Evolutionary conservation across 140 eudicot genomes (phyloP), one percentile per base, ranked within the genome.

Genomic region (Senecio squalidus): DNA sequence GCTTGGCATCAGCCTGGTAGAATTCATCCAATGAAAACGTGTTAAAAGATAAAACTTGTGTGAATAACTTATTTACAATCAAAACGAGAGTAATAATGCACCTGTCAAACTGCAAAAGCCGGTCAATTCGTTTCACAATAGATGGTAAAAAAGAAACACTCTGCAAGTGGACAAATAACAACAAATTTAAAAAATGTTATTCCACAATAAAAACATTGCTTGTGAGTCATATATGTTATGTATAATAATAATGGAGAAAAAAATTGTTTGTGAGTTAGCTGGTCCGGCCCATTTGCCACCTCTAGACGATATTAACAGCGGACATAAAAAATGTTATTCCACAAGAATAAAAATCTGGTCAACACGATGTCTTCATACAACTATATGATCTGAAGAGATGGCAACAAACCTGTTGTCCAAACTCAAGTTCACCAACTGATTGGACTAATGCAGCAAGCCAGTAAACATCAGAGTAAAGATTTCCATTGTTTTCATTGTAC

Each of bases 91-190:
- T 56, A 5, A 64, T 6, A 55, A 40, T 22, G 71, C 74, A 91
- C 98, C 98, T 92, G 80, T 92, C 96, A 57, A 92, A 92, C 72
- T 92, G 98, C 70, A 92, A 46, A 52, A 87, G 84, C 58, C 98
- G 85, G 51, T 92, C 98, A 41, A 92, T 70, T 54, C 86, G 95
- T 76, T 92, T 92, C 55, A 92, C 87, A 36, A 92, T 84, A 66
- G 96, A 77, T 60, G 92, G 65, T 46, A 92, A 62, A 57, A 63
- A 75, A 46, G 71, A 56, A 60, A 81, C 74, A 18, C 83, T 81
- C 98, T 92, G 96, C 74, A 36, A 85, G 33, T 62, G 20, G 52
- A 55, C 41, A 17, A 54, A 62, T 29, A 71, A 39, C 38, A 67
- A 24, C 45, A 55, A 5, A 4, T 21, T 46, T 70, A 15, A 64